Percentiles rank a stretch among this genome's conserved stretches.
These are phyloP conservation scores for Botrytis paeoniae DNA, from an alignment of 2,329 filamentous ascomycete genomes.

Conservation along the genomic window DNA sequence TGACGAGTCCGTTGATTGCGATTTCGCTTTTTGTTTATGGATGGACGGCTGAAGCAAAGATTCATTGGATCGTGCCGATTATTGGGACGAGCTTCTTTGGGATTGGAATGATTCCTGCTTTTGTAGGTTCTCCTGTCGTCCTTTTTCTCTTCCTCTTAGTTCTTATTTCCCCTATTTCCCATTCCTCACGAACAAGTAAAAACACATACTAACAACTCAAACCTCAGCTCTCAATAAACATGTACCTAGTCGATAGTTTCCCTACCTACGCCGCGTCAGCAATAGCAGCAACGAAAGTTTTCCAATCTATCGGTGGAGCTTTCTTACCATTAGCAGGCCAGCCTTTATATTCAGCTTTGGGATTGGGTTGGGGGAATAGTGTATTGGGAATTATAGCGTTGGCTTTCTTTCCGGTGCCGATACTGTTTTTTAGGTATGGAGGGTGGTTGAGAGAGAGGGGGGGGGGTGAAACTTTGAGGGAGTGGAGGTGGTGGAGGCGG, in stretches of 20 bases:
- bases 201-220: background rate
- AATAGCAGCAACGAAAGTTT: constrained; percentile 3
- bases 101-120: constrained; percentile 7
- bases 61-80: constrained; percentile 43
- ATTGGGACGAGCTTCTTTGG: constrained; percentile 7
- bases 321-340: constrained; percentile 3
- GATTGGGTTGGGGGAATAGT: constrained; percentile 14
- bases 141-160: background rate
- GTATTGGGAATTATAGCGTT: background rate
- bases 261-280: background rate
- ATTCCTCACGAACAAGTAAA: rapidly evolving
- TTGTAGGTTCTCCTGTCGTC: background rate
- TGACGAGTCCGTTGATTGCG: constrained; percentile 40
- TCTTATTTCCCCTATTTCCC: background rate
- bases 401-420: constrained; percentile 1
- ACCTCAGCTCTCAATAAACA: constrained; percentile 1
- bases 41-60: constrained; percentile 43
- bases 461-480: background rate
- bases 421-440: background rate
- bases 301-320: background rate
- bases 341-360: background rate
- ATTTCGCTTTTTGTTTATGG: constrained; percentile 47
- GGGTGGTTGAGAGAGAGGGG: constrained; percentile 1
- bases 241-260: constrained; percentile 15
- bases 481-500: background rate